Conservation (phyloP, 2,329 filamentous ascomycete species). For the Paecilomyces sp. region DNA sequence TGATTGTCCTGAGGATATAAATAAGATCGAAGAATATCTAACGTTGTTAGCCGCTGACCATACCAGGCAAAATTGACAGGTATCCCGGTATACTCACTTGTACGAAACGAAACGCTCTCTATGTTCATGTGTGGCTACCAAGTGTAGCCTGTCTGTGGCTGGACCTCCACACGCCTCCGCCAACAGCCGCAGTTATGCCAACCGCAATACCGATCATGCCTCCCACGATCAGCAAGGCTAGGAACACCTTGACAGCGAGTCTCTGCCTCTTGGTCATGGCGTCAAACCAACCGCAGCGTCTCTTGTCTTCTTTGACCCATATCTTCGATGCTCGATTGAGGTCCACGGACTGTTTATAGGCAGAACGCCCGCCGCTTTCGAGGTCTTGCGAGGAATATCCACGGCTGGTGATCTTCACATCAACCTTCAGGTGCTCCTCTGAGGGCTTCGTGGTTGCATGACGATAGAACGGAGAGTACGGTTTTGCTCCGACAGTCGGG, state of each 20-base stretch:
- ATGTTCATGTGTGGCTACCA: slow-evolving; percentile 7
- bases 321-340: slow-evolving; percentile 22
- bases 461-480: slow-evolving; percentile 38
- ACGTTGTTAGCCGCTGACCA: background rate
- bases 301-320: slow-evolving; percentile 28
- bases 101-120: background rate
- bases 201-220: slow-evolving; percentile 39
- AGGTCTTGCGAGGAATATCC: slow-evolving; percentile 19
- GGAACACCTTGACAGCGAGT: slow-evolving; percentile 29
- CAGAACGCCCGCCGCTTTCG: slow-evolving; percentile 19
- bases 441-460: slow-evolving; percentile 28
- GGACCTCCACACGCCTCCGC: slow-evolving; percentile 37
- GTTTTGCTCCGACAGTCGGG: slow-evolving; percentile 32
- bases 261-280: slow-evolving; percentile 28
- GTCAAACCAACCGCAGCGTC: slow-evolving; percentile 25
- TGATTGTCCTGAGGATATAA: background rate
- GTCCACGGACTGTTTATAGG: slow-evolving; percentile 8
- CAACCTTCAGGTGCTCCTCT: slow-evolving; percentile 16
- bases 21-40: background rate
- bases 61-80: background rate
- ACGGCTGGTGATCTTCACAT: slow-evolving; percentile 5
- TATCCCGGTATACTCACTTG: background rate
- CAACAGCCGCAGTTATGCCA: slow-evolving; percentile 37
- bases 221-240: slow-evolving; percentile 36
- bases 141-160: slow-evolving; percentile 22